Conservation (phyloP, 306 rosid species). For the Cucurbita argyrosperma region DNA sequence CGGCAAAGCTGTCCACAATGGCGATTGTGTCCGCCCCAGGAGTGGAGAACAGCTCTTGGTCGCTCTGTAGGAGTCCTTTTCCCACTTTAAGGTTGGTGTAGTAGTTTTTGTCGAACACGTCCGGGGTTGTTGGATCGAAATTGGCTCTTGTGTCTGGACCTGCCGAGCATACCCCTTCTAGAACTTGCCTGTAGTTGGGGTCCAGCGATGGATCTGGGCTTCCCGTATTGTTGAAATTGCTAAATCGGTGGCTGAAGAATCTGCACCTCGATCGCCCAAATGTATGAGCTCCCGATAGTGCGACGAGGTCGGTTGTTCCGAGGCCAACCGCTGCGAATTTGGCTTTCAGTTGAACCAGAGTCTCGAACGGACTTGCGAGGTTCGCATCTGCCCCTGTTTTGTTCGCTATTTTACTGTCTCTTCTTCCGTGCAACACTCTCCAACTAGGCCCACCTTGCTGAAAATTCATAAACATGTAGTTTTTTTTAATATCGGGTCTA, state of each 20-base stretch:
- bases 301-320: slow-evolving; percentile 48
- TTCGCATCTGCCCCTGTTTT: slow-evolving; percentile 42
- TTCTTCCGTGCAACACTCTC: slow-evolving; percentile 56
- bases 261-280: slow-evolving; percentile 61
- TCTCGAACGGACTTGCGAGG: slow-evolving; percentile 41
- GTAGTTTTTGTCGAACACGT: slow-evolving; percentile 47
- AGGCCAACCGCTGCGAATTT: slow-evolving; percentile 47
- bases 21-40: slow-evolving; percentile 5
- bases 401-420: slow-evolving; percentile 51
- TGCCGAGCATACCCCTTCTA: slow-evolving; percentile 24
- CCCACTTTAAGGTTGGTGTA: slow-evolving; percentile 17
- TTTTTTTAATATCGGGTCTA: no score
- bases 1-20: slow-evolving; percentile 1
- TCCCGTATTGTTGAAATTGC: slow-evolving; percentile 34
- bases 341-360: slow-evolving; percentile 23
- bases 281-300: slow-evolving; percentile 68
- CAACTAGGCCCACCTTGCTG: slow-evolving; percentile 67
- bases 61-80: slow-evolving; percentile 4
- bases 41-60: slow-evolving; percentile 13
- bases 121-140: slow-evolving; percentile 3
- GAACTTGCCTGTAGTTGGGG: slow-evolving; percentile 32
- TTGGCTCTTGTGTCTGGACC: not conserved
- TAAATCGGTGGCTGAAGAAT: slow-evolving; percentile 33
- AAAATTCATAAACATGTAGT: no score
- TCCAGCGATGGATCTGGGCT: slow-evolving; percentile 48